Base-by-base conservation (phyloP, 2,329 filamentous ascomycete species). In the Colletotrichum cereale region DNA sequence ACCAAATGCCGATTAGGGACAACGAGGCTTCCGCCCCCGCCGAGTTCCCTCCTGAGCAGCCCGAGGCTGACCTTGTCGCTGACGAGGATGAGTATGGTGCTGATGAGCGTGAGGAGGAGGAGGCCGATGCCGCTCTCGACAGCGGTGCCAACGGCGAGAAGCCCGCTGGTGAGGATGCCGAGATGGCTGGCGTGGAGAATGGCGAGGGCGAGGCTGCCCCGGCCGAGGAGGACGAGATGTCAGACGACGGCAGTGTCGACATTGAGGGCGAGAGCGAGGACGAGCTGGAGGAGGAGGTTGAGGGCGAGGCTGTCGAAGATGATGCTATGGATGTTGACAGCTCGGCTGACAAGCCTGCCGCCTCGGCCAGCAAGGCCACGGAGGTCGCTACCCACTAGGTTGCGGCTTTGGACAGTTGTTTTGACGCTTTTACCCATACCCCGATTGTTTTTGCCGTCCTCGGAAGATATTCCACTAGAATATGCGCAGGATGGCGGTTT, bases 1-100 rank as follows among this genome's bases (percentile, higher is more conserved):
- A 74, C 69, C 62, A 47, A 68, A 62, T 48, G 42, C 21, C 62
- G 21, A 26, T 50, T 74, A 98, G 95, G 95, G 96, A 99, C 80
- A 96, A 94, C n/a, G 96, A 99, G 79, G 96, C 95, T 75, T 96
- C 95, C 80, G 96, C 96, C 38, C 96, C 96, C 2, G 91, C 96
- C 74, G 96, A 99, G 83, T 99, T 94, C 82, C 96, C 96, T 38
- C 97, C 96, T 73, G 96, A 99, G 81, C 96, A 99, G 84, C 96
- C 96, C 52, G 96, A 99, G 81, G 96, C 95, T 64, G 97, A 99
- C 79, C 88, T 92, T 55, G 88, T 89, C 62, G 92, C 92, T 53
- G 96, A 98, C 76, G 96, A 97, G 76, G 92, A 93, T 34, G 90
- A 93, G 75, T 99, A 99, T 79, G 96, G 96, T 73, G 94, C 93